Base-by-base conservation (phyloP, 257 asterid genomes). In the Nicotiana paniculata region DNA sequence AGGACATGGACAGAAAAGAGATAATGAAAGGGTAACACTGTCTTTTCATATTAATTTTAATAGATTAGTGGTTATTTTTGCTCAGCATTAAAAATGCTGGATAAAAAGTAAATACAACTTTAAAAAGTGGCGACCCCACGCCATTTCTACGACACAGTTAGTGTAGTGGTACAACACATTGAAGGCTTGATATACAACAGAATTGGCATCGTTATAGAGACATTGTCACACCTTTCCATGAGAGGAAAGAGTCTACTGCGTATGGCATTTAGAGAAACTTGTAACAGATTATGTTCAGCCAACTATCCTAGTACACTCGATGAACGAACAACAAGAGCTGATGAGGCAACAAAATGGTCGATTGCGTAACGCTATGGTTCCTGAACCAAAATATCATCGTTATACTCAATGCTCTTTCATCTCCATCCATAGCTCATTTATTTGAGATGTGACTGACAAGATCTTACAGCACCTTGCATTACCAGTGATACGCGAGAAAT, bases 331-430 rank as follows among this genome's bases (percentile, higher is more conserved):
- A 16, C 11, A 3, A 37, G 30, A 69, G 58, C 6, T 70, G 11
- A 70, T 70, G 58, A 70, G 77, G 77, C 35, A 70, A 70, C 46
- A 74, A 6, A 74, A 24, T 48, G 61, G 79, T 74, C 48, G 37
- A 16, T 46, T 46, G 79, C 13, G 48, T 72, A 35, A 43, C 24
- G 77, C 58, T 39, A 70, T 39, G 77, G 77, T 43, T 5, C 58
- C 77, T 70, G 58, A 39, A 70, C n/a, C 11, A 70, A 69, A n/a
- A 46, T 72, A 59, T 46, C 59, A 72, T 24, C 43, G 43, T 37
- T 6, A 37, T 37, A 37, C 48, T 43, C 48, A 6, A 24, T 46
- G 79, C 62, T 24, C 24, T 74, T n/a, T 74, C 79, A 74, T 74
- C 43, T 74, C n/a, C 79, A 74, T 74, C 62, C 24, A 21, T 32